phyloP scores from a whole-genome alignment of 805 yeast species.

The Scheffersomyces stipitis region DNA sequence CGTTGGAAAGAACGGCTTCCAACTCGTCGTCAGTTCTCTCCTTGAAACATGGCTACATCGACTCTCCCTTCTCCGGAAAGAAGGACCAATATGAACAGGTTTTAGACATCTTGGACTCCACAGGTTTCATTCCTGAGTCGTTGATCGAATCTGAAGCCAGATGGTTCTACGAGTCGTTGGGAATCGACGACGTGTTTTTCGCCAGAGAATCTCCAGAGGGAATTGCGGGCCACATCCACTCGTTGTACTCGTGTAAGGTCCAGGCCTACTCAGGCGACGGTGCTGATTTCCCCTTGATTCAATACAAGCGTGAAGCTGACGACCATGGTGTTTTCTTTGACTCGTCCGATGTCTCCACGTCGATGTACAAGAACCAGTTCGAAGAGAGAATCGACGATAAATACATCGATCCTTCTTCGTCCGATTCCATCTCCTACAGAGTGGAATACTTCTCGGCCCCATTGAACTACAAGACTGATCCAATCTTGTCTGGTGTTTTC shows the following conservation, averaged over 20 bases:
- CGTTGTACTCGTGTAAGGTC: conserved; percentile 88
- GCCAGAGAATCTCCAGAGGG: conserved; percentile 80
- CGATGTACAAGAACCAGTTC: conserved; percentile 42
- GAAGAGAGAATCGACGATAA: conserved; percentile 80
- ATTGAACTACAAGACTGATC: conserved; percentile 46
- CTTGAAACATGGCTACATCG: conserved; percentile 62
- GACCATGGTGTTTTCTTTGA: conserved; percentile 93
- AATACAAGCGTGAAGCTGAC: conserved; percentile 73
- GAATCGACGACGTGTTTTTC: conserved; percentile 90
- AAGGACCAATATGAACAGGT: conserved; percentile 79
- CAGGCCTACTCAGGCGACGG: conserved; percentile 75
- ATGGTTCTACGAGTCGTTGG: conserved; percentile 86
- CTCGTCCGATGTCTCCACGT: conserved; percentile 52
- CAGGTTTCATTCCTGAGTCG: conserved; percentile 87
- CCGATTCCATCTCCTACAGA: conserved; percentile 50
- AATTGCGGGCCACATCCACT: conserved; percentile 80
- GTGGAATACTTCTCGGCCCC: conserved; percentile 79
- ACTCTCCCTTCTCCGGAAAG: conserved; percentile 75
- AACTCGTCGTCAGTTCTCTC: conserved; percentile 31
- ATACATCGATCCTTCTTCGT: conserved; percentile 60
- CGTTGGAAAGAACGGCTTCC: conserved; percentile 24
- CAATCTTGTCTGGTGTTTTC: conserved; percentile 40
- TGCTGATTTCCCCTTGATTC: conserved; percentile 53
- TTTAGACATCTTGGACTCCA: conserved; percentile 73
- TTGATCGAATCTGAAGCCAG: conserved; percentile 81